These are phyloP conservation scores for Phytophthora sp. DNA, from an alignment of 352 stramenopile species.

Conservation along the genomic window DNA sequence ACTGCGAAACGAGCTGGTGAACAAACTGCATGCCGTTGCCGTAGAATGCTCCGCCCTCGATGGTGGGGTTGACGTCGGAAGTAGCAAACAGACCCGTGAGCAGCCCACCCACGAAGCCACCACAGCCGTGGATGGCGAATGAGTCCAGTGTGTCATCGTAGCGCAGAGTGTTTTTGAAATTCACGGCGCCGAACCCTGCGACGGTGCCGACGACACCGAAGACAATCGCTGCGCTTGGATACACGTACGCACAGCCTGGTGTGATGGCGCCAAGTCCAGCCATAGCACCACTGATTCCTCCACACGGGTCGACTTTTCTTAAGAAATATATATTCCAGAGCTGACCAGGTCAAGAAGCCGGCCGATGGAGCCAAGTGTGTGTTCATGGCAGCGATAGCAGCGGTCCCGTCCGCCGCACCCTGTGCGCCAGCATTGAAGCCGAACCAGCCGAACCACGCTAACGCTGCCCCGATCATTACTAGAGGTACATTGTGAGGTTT, in stretches of 20 bases:
- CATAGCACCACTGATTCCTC: conserved; percentile 60
- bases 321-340: conserved; percentile 56
- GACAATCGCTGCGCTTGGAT: conserved; percentile 69
- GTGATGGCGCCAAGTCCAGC: conserved; percentile 75
- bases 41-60: conserved; percentile 57
- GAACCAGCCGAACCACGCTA: conserved; percentile 87
- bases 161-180: conserved; percentile 63
- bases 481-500: conserved; percentile 84
- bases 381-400: conserved; percentile 71
- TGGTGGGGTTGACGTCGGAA: conserved; percentile 57
- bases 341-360: conserved; percentile 71
- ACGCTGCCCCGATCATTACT: conserved; percentile 72
- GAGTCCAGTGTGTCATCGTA: conserved; percentile 83
- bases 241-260: conserved; percentile 68
- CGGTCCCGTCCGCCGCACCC: conserved; percentile 58
- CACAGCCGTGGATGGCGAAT: conserved; percentile 77
- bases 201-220: conserved; percentile 67
- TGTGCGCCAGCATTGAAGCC: conserved; percentile 82
- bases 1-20: conserved; percentile 59
- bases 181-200: conserved; percentile 54
- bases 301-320: conserved; percentile 67
- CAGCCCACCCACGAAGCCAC: too few species aligned
- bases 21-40: conserved; percentile 46
- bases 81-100: too few species aligned
- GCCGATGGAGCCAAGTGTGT: conserved; percentile 64